phyloP scores from a whole-genome alignment of 257 asterid species.

The Agastache rugosa region DNA sequence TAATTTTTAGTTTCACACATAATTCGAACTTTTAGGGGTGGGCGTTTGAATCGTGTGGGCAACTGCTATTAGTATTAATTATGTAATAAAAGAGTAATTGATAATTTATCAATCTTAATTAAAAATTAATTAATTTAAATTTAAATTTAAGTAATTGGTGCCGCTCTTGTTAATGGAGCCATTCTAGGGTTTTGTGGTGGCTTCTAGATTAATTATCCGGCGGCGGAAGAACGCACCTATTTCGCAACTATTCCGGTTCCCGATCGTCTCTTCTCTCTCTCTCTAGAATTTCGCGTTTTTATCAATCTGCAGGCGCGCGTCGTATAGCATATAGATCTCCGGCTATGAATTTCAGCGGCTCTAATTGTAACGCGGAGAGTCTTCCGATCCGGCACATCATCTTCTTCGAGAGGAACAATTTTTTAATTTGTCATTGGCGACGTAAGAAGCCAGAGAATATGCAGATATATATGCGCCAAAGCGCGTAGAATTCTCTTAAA shows the following conservation, averaged over 20 bases:
- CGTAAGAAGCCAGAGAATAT: conserved; percentile 12
- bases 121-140: too few species aligned
- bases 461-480: conserved; percentile 53
- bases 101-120: too few species aligned
- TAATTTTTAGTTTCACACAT: too few species aligned
- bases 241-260: conserved; percentile 41
- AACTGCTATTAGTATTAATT: too few species aligned
- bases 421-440: not conserved
- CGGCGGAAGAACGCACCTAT: conserved; percentile 53
- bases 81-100: too few species aligned
- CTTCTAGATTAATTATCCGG: not conserved
- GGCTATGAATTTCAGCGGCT: conserved; percentile 26
- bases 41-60: too few species aligned
- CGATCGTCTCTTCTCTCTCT: conserved; percentile 26
- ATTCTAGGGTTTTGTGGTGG: conserved; percentile 39
- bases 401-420: not conserved
- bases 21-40: too few species aligned
- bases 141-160: too few species aligned
- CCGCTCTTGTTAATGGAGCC: conserved; percentile 55
- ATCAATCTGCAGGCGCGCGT: conserved; percentile 49
- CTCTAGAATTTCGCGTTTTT: conserved; percentile 43
- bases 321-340: conserved; percentile 49
- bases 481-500: conserved; percentile 43
- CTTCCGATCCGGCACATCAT: conserved; percentile 21
- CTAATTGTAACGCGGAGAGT: conserved; percentile 27